Conservation (phyloP, 768 basidiomycete species). For the Mrakia gelida region DNA sequence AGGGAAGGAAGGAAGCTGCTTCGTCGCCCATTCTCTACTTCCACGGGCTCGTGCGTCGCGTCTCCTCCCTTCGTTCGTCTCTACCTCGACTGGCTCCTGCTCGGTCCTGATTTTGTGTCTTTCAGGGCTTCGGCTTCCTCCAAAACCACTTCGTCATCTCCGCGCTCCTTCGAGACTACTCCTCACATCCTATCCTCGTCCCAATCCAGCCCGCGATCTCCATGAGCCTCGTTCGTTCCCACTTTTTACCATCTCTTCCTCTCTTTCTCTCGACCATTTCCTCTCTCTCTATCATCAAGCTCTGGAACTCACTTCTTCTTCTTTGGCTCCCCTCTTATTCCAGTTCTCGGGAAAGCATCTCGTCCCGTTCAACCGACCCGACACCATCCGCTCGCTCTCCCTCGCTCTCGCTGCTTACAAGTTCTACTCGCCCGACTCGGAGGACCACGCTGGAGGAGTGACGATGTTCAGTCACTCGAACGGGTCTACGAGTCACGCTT, state of each 20-base stretch:
- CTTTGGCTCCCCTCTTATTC: too few species aligned
- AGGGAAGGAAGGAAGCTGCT: conserved; percentile 49
- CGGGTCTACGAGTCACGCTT: conserved; percentile 78
- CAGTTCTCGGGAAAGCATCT: conserved; percentile 51
- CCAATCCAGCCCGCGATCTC: conserved; percentile 80
- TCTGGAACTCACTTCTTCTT: too few species aligned
- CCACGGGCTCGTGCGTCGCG: conserved; percentile 73
- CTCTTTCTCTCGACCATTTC: not conserved
- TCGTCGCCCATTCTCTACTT: conserved; percentile 67
- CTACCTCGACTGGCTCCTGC: not conserved
- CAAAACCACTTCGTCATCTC: conserved; percentile 57
- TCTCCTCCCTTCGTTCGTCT: conserved; percentile 50
- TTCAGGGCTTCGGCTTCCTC: conserved; percentile 36
- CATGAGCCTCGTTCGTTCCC: conserved; percentile 55
- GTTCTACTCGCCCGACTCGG: conserved; percentile 32
- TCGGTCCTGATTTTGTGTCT: too few species aligned
- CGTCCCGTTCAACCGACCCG: conserved; percentile 60
- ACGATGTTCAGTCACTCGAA: conserved; percentile 85
- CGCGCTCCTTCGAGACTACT: conserved; percentile 46
- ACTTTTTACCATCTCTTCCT: not conserved
- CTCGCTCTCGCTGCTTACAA: conserved; percentile 65
- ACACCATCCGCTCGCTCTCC: conserved; percentile 59
- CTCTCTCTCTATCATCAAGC: not conserved
- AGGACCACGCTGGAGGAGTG: conserved; percentile 52
- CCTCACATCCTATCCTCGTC: conserved; percentile 70